Evolutionary conservation across 1,139 yeast genomes (phyloP), one percentile per base, ranked within the genome.

Genomic region (Wickerhamomyces sp.): DNA sequence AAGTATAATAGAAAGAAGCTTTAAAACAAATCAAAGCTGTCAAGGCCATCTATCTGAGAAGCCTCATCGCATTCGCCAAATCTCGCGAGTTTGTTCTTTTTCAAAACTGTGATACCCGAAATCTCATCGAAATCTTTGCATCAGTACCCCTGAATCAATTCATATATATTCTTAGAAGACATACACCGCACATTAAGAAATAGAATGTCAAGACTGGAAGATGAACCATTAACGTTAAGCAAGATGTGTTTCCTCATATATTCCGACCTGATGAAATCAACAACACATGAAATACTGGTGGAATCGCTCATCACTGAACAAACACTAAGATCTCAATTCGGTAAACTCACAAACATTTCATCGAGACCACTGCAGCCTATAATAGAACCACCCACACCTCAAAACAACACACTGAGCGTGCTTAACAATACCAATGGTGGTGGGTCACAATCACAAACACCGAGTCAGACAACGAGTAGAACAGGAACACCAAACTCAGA

Each of bases 251-350:
- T 28, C 15, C 22, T 25, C 8, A 28, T 28, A 28, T 28, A 21
- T 18, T 28, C 31, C 4, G 31, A 28, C n/a, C 16, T 28, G 15
- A 28, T 28, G 10, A 22, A 20, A 12, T 64, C 68, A 12, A 52
- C 70, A 26, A 59, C 70, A 11, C 69, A 66, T 35, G 72, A 67
- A 30, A 60, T 69, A 3, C 50, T 68, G 5, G 53, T 67, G 8
- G 58, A 59, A 21, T 62, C 68, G 2, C 43, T 69, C 6, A 42
- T 65, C 24, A 53, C 54, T 17, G 78, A 72, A 41, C 64, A 64
- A 39, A 40, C 56, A 21, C 45, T 51, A 19, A 45, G 66, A 20
- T 33, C 49, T 20, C 44, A 45, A 20, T 61, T 55, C 36, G 69
- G 69, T 0, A 51, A 54, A 4, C 12, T 41, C 10, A 39, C 37